A percentile compares a stretch with the other conserved stretches of the same genome.
Evolutionary conservation across 345 rosid genomes (phyloP).

Genomic region (Physaria fendleri): DNA sequence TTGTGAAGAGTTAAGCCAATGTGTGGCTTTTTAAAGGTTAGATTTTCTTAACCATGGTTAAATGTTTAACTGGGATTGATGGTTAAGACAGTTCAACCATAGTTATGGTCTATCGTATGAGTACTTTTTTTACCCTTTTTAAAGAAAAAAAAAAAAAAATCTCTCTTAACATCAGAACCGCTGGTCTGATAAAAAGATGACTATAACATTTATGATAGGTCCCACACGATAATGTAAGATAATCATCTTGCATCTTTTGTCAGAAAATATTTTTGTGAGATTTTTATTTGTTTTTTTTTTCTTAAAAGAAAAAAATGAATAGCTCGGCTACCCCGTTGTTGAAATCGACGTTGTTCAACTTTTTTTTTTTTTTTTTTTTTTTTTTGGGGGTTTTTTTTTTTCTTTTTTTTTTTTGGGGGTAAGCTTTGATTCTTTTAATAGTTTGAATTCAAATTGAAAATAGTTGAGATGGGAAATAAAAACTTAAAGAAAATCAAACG

Average conservation of each 20-base stretch:
- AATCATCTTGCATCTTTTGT: background rate
- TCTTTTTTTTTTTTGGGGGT: background rate
- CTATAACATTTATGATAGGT: constrained; percentile 4
- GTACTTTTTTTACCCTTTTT: background rate
- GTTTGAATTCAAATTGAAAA: background rate
- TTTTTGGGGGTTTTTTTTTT: background rate
- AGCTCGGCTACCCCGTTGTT: background rate
- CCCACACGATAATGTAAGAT: constrained; percentile 10
- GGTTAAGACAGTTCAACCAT: constrained; percentile 1
- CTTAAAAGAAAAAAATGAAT: constrained; percentile 1
- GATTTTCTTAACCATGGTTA: constrained; percentile 21
- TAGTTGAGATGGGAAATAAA: background rate
- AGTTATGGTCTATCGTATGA: constrained; percentile 13
- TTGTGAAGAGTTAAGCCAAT: constrained; percentile 16
- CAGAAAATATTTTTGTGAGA: background rate
- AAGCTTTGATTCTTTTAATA: background rate
- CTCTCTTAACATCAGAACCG: constrained; percentile 1
- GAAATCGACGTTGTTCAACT: constrained; percentile 1
- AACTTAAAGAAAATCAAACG: background rate
- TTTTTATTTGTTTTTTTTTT: background rate
- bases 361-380: background rate
- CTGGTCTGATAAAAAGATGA: constrained; percentile 22
- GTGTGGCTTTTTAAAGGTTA: constrained; percentile 28
- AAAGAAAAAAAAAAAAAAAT: too few relatives aligned
- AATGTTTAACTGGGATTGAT: background rate